Evolutionary conservation across 768 basidiomycete genomes (phyloP), one percentile per base, ranked within the genome.

Genomic region (Pleurotus cornucopiae): DNA sequence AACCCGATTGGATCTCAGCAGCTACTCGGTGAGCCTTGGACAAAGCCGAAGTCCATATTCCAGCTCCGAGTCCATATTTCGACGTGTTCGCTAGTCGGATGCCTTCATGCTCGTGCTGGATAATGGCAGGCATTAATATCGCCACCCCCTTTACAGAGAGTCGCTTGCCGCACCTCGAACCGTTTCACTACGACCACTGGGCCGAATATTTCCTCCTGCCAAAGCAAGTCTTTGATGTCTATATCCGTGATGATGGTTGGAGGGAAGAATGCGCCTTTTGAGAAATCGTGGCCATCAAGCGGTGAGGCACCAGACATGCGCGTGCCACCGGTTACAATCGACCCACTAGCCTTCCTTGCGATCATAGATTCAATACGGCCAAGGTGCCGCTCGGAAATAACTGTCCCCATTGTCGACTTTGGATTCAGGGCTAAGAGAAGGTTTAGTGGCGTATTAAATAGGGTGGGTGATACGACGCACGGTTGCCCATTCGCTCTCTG

Each of bases 131-230:
- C 49, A 11, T 51, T 54, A 12, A 47, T 23, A 47, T 21, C 6
- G 48, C 12, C 38, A 30, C 40, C 16, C 39, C 5, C 40, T 1
- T 30, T 23, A 41, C 26, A 51, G n/a, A 46, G 37, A 18, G 18
- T 23, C 18, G 41, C 46, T 18, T 13, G n/a, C 59, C 71, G 39
- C 26, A 76, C 76, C 48, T 63, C 67, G 54, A 73, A 72, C 9
- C 63, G 67, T 57, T 78, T 83, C 40, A 87, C 77, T 2, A 89
- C 81, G 1, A 92, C 83, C n/a, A 92, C 89, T 0, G 91, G 91
- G 1, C 91, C 91, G 62, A 94, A 93, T 11, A 92, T 75, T 66
- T 94, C 91, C 69, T 94, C 91, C 62, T 80, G 71, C 90, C 91
- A 93, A 21, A 92, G 67, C 46, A 81, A 80, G 60, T 88, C 85